Conservation (phyloP, 2,329 filamentous ascomycete species). For the Aspergillus brasiliensis region DNA sequence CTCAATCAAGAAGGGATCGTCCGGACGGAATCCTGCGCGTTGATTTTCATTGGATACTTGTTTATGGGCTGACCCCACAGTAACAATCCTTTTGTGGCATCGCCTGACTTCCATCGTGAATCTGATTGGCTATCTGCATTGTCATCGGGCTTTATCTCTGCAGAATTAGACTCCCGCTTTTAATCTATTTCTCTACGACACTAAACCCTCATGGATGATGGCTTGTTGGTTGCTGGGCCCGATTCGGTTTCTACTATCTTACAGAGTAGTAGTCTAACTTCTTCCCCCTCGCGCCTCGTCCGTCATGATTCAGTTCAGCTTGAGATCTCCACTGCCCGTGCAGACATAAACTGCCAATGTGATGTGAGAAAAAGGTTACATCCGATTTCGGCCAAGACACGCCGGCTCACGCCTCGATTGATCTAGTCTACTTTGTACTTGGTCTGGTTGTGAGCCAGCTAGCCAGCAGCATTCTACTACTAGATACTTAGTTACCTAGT, state of each 20-base stretch:
- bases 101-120: neutral
- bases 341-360: too few relatives aligned
- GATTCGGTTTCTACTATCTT: neutral
- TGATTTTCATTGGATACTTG: neutral
- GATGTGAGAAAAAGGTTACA: neutral
- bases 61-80: neutral
- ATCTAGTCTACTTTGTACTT: too few relatives aligned
- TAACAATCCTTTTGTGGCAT: neutral
- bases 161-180: neutral
- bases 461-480: too few relatives aligned
- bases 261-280: neutral
- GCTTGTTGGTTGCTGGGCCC: too few relatives aligned
- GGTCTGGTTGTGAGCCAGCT: too few relatives aligned
- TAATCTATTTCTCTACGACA: neutral
- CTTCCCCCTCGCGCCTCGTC: neutral
- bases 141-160: neutral
- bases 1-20: neutral
- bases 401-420: neutral
- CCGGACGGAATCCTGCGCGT: neutral
- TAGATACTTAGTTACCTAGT: neutral
- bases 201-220: neutral
- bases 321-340: neutral
- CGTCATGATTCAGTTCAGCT: neutral
- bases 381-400: neutral
- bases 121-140: neutral